phyloP scores from a whole-genome alignment of 305 asterid species.

The Fraxinus baroniana region DNA sequence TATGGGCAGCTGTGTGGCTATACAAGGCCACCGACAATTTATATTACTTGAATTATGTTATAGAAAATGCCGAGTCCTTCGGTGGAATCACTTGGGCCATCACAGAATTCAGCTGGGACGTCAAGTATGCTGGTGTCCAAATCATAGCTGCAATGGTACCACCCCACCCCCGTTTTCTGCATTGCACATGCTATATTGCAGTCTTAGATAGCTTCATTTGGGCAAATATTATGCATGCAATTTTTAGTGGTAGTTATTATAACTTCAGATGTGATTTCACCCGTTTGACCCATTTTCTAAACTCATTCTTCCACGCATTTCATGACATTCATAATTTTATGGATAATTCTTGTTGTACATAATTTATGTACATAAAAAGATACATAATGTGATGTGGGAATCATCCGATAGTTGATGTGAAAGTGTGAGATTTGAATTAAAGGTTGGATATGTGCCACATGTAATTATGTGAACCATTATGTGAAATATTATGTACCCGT shows the following conservation, averaged over 20 bases:
- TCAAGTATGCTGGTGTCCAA: slow-evolving; percentile 80
- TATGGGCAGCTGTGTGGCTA: slow-evolving; percentile 93
- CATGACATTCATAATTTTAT: not conserved
- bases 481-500: no score
- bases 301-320: not conserved
- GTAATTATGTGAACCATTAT: no score
- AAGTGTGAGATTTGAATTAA: no score
- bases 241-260: not conserved
- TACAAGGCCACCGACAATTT: slow-evolving; percentile 77
- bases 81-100: slow-evolving; percentile 95
- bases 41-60: slow-evolving; percentile 54
- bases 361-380: no score
- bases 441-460: no score
- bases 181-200: not conserved
- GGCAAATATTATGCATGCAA: not conserved
- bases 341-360: no score
- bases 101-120: slow-evolving; percentile 91
- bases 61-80: slow-evolving; percentile 50
- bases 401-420: no score
- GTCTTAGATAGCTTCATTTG: not conserved
- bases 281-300: not conserved
- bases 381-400: no score
- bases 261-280: not conserved
- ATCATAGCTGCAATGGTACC: slow-evolving; percentile 72
- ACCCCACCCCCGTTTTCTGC: not conserved